phyloP scores from a whole-genome alignment of 257 asterid species.

The Nicotiana obtusifolia region DNA sequence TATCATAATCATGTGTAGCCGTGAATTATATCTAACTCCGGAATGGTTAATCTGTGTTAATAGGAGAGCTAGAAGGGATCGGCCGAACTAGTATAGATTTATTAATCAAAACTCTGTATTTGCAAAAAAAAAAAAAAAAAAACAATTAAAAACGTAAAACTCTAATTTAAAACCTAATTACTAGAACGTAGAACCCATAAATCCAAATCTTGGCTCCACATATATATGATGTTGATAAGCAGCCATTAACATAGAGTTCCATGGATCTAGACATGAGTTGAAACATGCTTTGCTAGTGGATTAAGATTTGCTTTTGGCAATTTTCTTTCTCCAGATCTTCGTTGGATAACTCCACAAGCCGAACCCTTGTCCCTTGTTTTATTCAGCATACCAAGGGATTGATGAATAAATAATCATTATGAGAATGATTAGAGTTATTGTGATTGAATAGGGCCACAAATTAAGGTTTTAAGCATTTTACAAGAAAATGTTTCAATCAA shows the following conservation, averaged over 20 bases:
- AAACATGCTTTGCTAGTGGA: not conserved
- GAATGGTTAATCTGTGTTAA: not conserved
- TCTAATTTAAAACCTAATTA: too few species aligned
- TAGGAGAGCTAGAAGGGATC: too few species aligned
- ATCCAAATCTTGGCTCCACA: too few species aligned
- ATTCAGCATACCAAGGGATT: not conserved
- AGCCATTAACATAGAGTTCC: not conserved
- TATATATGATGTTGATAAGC: not conserved
- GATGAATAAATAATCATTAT: not conserved
- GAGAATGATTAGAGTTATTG: not conserved
- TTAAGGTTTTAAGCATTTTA: not conserved
- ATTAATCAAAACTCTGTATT: too few species aligned
- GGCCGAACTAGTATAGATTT: too few species aligned
- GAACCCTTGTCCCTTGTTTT: not conserved
- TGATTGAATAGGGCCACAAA: not conserved
- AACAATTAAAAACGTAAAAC: too few species aligned
- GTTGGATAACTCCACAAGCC: not conserved
- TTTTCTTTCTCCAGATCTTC: not conserved
- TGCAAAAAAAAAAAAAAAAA: too few species aligned
- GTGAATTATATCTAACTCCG: not conserved
- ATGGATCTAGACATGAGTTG: not conserved
- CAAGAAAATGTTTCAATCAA: not conserved
- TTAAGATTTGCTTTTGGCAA: not conserved
- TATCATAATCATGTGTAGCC: not conserved
- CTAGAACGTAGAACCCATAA: too few species aligned